phyloP scores from a whole-genome alignment of 1,284 basidiomycete species.

The Rhodotorula sp. region DNA sequence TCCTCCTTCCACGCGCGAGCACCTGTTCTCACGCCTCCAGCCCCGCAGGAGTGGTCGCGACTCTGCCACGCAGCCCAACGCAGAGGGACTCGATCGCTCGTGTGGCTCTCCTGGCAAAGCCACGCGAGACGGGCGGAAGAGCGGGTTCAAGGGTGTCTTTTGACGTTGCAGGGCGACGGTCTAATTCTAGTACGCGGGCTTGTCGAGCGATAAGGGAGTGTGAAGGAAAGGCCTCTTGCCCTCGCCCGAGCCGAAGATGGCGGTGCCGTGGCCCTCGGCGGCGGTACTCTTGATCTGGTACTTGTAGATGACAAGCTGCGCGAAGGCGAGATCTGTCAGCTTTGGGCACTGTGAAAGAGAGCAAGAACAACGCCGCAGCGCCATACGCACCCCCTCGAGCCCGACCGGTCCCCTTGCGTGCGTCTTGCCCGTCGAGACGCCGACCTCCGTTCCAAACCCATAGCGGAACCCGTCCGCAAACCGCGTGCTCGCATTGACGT shows the following conservation, averaged over 20 bases:
- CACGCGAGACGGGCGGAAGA: no score
- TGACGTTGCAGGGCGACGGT: no score
- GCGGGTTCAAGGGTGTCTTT: no score
- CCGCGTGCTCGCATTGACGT: conserved; percentile 89
- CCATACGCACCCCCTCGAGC: conserved; percentile 64
- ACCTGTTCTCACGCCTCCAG: no score
- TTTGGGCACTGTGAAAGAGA: not conserved
- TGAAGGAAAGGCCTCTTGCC: conserved; percentile 78
- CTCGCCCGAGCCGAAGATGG: conserved; percentile 69
- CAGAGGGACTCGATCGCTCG: no score
- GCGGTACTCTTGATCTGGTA: conserved; percentile 78
- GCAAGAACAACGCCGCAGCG: not conserved
- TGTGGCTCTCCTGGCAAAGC: no score
- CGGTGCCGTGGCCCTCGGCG: conserved; percentile 70
- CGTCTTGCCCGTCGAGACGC: conserved; percentile 93
- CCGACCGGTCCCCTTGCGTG: conserved; percentile 97
- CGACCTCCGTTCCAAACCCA: conserved; percentile 96
- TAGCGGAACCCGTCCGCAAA: conserved; percentile 97
- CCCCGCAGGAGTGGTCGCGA: no score
- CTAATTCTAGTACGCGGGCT: conserved; percentile 24
- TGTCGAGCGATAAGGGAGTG: conserved; percentile 39
- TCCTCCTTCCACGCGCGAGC: no score
- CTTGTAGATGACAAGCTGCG: conserved; percentile 81
- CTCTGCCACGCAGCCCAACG: no score
- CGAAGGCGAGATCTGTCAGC: not conserved